Base-by-base conservation (phyloP, 495 filamentous ascomycete genomes). In the Penicillium herquei region DNA sequence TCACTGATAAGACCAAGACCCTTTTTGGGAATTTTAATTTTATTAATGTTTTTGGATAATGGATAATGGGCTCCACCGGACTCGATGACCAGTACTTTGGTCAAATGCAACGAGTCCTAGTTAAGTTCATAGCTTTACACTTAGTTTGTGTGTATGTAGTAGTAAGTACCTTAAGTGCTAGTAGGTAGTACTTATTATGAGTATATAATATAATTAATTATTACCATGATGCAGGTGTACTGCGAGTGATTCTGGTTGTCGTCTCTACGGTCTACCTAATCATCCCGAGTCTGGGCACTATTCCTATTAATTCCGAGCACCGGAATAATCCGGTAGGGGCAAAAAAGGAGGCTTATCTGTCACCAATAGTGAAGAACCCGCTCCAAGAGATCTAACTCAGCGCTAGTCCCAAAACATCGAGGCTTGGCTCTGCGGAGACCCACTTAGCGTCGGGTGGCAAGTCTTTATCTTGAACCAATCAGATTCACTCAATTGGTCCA, bases 331-430 rank as follows among this genome's bases (percentile, higher is more conserved):
- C 53, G 39, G 51, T 37, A 55, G 53, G 16, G 49, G 49, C 58
- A 41, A 54, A 53, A 41, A 54, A 53, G 1, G 18, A 31, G 39
- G 39, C 58, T 61, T 61, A 61, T 61, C 58, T 56, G 53, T 33
- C 35, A 39, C 58, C 58, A 61, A 61, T 56, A 21, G 42, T 4
- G 17, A 42, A 7, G 39, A 42, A 42, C n/a, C 21, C 21, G 21
- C 21, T 26, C 21, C 1, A 26, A 26, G 21, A 16, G 5, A n/a
- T 17, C 16, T 42, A 42, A 17, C 39, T 42, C 18, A 30, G 42
- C 12, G 11, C 26, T 49, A 43, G 33, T 34, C 53, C 45, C 6
- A 49, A 49, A 33, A 30, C 45, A 31, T 39, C 34, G 39, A 41
- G 44, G 39, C 34, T 30, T 30, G 35, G 49, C 35, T 9, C 9